Conservation (phyloP, 2,329 filamentous ascomycete genomes). For the Ilyonectria destructans region DNA sequence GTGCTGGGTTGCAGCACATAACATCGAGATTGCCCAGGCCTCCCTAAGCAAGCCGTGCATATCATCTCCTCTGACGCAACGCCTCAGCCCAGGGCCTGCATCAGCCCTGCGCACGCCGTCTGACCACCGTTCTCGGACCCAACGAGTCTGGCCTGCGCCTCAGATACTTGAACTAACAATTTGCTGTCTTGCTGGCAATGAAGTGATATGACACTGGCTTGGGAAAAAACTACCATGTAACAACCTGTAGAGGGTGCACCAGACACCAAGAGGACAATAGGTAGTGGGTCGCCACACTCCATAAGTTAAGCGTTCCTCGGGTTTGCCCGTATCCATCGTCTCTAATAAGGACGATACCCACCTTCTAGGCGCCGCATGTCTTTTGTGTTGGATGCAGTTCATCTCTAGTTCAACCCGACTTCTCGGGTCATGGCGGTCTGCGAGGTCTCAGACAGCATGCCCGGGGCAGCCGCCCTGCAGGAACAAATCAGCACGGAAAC, state of each 20-base stretch:
- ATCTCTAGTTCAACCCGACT: not conserved
- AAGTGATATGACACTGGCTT: not conserved
- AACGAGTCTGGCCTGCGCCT: not conserved
- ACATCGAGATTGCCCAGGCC: constrained; percentile 5
- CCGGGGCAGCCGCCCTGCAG: constrained; percentile 10
- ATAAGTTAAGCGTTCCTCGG: not conserved
- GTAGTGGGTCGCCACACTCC: not conserved
- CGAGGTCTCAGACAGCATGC: constrained; percentile 4
- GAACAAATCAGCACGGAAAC: constrained; percentile 6
- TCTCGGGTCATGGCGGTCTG: not conserved
- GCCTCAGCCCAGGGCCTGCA: not conserved
- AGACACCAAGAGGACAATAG: not conserved
- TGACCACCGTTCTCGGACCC: not conserved
- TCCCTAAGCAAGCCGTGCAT: constrained; percentile 7
- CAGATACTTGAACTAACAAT: not conserved
- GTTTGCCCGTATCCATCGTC: not conserved
- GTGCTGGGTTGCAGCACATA: constrained; percentile 23
- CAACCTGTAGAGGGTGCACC: not conserved
- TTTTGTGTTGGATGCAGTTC: not conserved
- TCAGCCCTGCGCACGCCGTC: not conserved
- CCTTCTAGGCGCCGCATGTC: not conserved
- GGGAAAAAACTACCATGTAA: not conserved
- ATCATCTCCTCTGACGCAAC: constrained; percentile 17
- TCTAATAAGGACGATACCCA: too few relatives aligned
- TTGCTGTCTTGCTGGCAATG: not conserved